These are phyloP conservation scores for Triadica sebifera DNA, from an alignment of 345 rosid species.

Conservation along the genomic window DNA sequence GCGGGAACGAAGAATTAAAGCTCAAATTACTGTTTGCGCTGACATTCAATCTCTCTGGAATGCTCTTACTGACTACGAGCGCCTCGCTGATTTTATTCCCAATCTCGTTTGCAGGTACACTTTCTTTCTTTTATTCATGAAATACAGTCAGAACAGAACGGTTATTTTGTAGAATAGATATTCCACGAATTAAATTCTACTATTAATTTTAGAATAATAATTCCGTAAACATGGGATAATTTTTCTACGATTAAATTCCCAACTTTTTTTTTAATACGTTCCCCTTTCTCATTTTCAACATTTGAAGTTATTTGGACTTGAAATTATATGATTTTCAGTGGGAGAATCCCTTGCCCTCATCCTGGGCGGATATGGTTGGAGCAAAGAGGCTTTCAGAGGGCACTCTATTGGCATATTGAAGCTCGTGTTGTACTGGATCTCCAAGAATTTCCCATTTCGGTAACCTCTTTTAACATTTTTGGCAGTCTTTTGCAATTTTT, in stretches of 20 bases:
- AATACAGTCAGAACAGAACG: not conserved
- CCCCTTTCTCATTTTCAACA: not conserved
- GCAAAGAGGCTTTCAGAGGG: conserved; percentile 91
- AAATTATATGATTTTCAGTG: conserved; percentile 40
- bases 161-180: too few species aligned
- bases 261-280: too few species aligned
- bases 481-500: not conserved
- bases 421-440: conserved; percentile 97
- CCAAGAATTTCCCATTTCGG: conserved; percentile 62
- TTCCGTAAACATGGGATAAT: too few species aligned
- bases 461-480: conserved; percentile 23
- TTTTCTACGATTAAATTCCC: too few species aligned
- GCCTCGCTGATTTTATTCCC: conserved; percentile 88
- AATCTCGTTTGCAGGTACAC: conserved; percentile 75
- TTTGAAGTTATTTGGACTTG: not conserved
- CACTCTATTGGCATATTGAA: conserved; percentile 96
- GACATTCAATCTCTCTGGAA: conserved; percentile 75
- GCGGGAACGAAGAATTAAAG: conserved; percentile 82
- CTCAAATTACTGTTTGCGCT: conserved; percentile 56
- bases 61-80: conserved; percentile 90
- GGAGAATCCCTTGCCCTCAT: conserved; percentile 87
- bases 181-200: too few species aligned
- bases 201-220: not conserved
- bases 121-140: not conserved
- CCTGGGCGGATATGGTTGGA: conserved; percentile 97